Base-by-base conservation (phyloP, 768 basidiomycete genomes). In the Kondoa subrosea region DNA sequence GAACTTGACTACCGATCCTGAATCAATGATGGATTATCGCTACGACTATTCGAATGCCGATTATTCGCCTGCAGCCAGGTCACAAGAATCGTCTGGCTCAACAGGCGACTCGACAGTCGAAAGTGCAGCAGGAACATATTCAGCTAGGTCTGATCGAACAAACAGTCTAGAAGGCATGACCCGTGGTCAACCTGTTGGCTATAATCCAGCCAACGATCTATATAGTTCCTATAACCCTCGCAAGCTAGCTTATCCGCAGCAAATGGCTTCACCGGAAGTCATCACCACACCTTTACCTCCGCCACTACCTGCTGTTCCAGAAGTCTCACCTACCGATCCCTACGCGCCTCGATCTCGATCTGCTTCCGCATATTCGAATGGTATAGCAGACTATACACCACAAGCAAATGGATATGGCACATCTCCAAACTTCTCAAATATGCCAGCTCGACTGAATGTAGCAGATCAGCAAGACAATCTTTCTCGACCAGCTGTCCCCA, bases 401-500 rank as follows among this genome's bases (percentile, higher is more conserved):
- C 8, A n/a, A n/a, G n/a, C n/a, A n/a, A n/a, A n/a, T n/a, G n/a
- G n/a, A n/a, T n/a, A n/a, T n/a, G n/a, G n/a, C n/a, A n/a, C n/a
- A n/a, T n/a, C n/a, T n/a, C n/a, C n/a, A n/a, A n/a, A n/a, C n/a
- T n/a, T n/a, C n/a, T n/a, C n/a, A n/a, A n/a, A n/a, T n/a, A n/a
- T n/a, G n/a, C n/a, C 40, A 50, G 40, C 40, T 21, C 8, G 8
- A 50, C 40, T 8, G 21, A 50, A 50, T 21, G 21, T 50, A 21
- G 21, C 8, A 8, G 40, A 50, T 50, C 40, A 50, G 21, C 40
- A 50, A 61, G 59, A 61, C 26, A 32, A 61, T 61, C 26, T 27
- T 16, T 8, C 40, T 50, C 8, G 67, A 16, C 68, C 68, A 25
- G 34, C 68, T 3, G 29, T 67, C 8, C 92, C 92, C 0, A 80